Conservation (phyloP, 495 filamentous ascomycete genomes). For the Podospora anserina region DNA sequence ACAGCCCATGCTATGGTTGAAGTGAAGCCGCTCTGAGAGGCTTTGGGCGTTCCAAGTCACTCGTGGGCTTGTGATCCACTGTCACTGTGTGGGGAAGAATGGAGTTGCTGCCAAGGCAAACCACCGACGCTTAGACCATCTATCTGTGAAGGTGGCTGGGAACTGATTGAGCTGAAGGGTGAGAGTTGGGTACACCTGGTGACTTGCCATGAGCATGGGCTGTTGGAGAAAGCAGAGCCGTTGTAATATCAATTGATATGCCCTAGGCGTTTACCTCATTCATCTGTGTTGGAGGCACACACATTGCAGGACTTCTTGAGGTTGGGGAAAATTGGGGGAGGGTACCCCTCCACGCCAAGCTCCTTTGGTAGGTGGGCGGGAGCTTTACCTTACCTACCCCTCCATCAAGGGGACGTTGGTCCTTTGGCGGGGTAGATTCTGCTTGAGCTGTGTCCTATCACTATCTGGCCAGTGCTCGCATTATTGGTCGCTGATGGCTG, state of each 20-base stretch:
- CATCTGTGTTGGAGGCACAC: neutral
- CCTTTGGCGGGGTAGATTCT: slow-evolving; percentile 7
- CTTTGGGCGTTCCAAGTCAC: too few species aligned
- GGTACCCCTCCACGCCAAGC: slow-evolving; percentile 5
- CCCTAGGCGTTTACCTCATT: neutral
- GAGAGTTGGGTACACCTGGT: too few species aligned
- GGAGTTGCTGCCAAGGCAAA: too few species aligned
- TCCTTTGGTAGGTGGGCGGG: neutral
- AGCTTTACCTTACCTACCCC: slow-evolving; percentile 6
- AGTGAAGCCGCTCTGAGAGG: too few species aligned
- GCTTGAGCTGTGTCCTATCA: too few species aligned
- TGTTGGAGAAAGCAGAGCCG: too few species aligned
- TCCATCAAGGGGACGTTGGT: neutral
- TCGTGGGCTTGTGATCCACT: too few species aligned
- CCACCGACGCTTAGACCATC: neutral
- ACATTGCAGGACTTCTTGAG: neutral
- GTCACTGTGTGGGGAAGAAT: too few species aligned
- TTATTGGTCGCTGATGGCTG: neutral
- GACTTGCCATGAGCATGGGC: too few species aligned
- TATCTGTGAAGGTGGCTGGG: neutral
- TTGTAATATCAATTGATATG: too few species aligned
- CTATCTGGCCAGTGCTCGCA: neutral
- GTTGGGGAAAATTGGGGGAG: slow-evolving; percentile 7
- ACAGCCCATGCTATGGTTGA: too few species aligned
- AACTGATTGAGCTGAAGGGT: neutral